Conservation (phyloP, 2,329 filamentous ascomycete species). For the Colletotrichum sp. region DNA sequence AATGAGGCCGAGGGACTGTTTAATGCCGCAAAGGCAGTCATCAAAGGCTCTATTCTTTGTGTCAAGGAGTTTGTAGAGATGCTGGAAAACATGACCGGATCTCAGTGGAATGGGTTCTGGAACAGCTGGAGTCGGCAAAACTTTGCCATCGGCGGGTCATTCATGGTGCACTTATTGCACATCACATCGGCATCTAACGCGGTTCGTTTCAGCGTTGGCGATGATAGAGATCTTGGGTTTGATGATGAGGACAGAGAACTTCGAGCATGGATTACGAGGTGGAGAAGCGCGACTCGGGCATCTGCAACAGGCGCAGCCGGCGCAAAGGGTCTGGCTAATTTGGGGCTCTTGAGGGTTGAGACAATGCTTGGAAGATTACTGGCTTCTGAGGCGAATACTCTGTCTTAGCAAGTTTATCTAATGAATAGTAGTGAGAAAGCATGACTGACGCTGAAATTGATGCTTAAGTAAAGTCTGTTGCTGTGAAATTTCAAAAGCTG, state of each 20-base stretch:
- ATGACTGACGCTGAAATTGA: no score
- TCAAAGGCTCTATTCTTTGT: neutral
- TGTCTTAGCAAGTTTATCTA: neutral
- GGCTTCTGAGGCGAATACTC: neutral
- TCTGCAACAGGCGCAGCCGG: neutral
- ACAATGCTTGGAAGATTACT: neutral
- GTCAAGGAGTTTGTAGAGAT: neutral
- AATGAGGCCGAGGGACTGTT: neutral
- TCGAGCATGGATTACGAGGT: neutral
- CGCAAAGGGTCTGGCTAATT: neutral
- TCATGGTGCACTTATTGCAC: neutral
- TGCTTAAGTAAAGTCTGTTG: no score
- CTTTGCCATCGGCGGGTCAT: neutral
- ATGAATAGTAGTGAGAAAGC: neutral
- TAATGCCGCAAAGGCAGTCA: neutral
- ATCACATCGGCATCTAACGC: neutral
- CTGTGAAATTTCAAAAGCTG: neutral
- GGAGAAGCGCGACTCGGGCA: neutral
- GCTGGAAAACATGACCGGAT: neutral
- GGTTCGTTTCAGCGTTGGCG: neutral
- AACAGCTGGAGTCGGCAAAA: neutral
- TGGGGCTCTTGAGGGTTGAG: neutral
- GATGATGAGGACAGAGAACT: neutral
- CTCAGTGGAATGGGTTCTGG: neutral
- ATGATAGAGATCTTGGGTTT: neutral